Base-by-base conservation (phyloP, 352 stramenopile genomes). In the Aphanomyces stellatus region DNA sequence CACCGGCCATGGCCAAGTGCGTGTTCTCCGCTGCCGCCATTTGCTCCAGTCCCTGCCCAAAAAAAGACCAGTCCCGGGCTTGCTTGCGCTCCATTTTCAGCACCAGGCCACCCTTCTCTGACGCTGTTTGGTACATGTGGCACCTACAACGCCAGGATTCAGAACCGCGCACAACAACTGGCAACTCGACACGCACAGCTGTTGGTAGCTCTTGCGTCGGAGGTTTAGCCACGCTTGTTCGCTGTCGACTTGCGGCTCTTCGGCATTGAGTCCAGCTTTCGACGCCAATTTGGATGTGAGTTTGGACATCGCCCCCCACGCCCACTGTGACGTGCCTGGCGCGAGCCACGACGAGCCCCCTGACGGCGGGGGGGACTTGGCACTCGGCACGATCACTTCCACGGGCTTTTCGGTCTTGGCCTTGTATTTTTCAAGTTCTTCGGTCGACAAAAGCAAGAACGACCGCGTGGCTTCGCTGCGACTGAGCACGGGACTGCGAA, bases 391-490 rank as follows among this genome's bases (percentile, higher is more conserved):
- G 46, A 30, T 13, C 31, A 69, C 30, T 67, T 68, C 53, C 57
- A 66, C 28, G 71, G 65, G 40, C 15, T 63, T 63, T 31, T 57
- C 49, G 13, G 49, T 57, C 11, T 33, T 57, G 30, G 37, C 28
- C 24, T 67, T 67, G 49, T 57, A 74, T 64, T 79, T 81, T 67
- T 91, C 85, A 2, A 93, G 72, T 60, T 93, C 85, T 76, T 93
- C 85, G 1, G 85, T 91, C 4, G 85, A 91, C 4, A 80, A 87
- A 10, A 93, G 60, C 10, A 93, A 59, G 51, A 93, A 93, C 28
- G 81, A 73, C 0, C 85, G 77, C 56, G 88, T 81, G 48, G 90
- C 72, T 60, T 93, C 82, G 13, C 81, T 83, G 22, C 76, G 73
- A 4, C 81, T 77, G n/a, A 93, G 75, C 59, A 78, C 69, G 4